phyloP scores from a whole-genome alignment of 805 yeast species.

The Teunomyces lycoperdinae region DNA sequence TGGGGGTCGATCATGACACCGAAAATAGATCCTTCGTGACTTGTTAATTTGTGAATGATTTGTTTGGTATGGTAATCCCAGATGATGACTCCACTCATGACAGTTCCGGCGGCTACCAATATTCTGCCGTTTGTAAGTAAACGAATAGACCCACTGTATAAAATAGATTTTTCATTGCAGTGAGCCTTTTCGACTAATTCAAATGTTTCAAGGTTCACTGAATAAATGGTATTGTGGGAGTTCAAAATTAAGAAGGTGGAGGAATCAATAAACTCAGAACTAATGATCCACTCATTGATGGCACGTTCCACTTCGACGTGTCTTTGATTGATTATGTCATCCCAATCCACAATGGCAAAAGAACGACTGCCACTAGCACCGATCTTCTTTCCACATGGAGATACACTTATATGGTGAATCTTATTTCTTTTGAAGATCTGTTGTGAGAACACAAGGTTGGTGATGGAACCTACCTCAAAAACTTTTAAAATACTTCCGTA shows the following conservation, averaged over 20 bases:
- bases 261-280: constrained; percentile 48
- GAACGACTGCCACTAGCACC: constrained; percentile 73
- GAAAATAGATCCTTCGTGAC: constrained; percentile 92
- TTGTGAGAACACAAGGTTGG: constrained; percentile 33
- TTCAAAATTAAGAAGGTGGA: constrained; percentile 53
- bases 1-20: constrained; percentile 61
- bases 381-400: constrained; percentile 26
- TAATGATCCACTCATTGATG: constrained; percentile 77
- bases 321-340: constrained; percentile 1
- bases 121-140: constrained; percentile 42
- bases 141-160: constrained; percentile 81
- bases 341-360: constrained; percentile 35
- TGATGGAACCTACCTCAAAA: constrained; percentile 40
- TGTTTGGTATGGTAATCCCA: constrained; percentile 56
- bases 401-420: constrained; percentile 69
- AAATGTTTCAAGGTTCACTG: constrained; percentile 27
- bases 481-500: constrained; percentile 67
- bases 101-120: constrained; percentile 85
- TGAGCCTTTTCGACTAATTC: constrained; percentile 31
- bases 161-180: constrained; percentile 71
- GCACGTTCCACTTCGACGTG: constrained; percentile 43
- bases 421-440: constrained; percentile 68
- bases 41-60: constrained; percentile 54
- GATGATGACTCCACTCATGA: constrained; percentile 78
- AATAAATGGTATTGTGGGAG: constrained; percentile 69